phyloP scores from a whole-genome alignment of 805 yeast genomes.

The Metschnikowia amazonensis region DNA sequence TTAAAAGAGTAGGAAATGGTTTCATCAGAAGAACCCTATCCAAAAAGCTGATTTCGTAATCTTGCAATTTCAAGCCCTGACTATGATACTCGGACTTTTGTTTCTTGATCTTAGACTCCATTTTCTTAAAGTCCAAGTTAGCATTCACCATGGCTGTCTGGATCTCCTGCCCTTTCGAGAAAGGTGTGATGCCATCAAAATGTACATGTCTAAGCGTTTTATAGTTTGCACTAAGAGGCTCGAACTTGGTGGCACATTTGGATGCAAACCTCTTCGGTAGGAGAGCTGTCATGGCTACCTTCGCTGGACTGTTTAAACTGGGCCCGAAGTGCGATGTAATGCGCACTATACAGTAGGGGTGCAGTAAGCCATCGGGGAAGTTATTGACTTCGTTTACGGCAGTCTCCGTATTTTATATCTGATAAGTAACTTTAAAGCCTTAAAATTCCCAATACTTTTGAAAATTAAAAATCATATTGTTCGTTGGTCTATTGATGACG shows the following conservation, averaged over 20 bases:
- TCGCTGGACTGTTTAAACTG: not conserved
- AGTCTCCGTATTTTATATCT: not conserved
- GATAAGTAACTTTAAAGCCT: not conserved
- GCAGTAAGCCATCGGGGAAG: not conserved
- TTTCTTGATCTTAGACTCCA: conserved; percentile 45
- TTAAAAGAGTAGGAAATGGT: conserved; percentile 65
- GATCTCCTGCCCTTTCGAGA: conserved; percentile 47
- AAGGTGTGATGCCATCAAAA: conserved; percentile 39
- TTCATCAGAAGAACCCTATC: conserved; percentile 40
- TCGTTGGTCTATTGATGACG: too few species aligned
- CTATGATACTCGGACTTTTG: conserved; percentile 36
- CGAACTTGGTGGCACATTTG: conserved; percentile 22
- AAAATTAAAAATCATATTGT: too few species aligned
- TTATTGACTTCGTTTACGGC: too few species aligned
- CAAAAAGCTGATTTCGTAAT: conserved; percentile 45
- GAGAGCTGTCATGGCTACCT: not conserved
- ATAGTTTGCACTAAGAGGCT: conserved; percentile 31
- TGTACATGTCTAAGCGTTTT: conserved; percentile 39
- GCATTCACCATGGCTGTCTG: conserved; percentile 57
- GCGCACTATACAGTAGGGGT: conserved; percentile 1
- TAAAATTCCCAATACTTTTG: too few species aligned
- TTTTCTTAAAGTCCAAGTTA: conserved; percentile 52
- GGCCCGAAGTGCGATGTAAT: not conserved
- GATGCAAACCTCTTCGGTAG: conserved; percentile 15
- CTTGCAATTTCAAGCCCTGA: conserved; percentile 41